A percentile compares a stretch with the other conserved stretches of the same genome.
These are phyloP conservation scores for Maudiozyma barnettii DNA, from an alignment of 805 yeast species.

Conservation along the genomic window DNA sequence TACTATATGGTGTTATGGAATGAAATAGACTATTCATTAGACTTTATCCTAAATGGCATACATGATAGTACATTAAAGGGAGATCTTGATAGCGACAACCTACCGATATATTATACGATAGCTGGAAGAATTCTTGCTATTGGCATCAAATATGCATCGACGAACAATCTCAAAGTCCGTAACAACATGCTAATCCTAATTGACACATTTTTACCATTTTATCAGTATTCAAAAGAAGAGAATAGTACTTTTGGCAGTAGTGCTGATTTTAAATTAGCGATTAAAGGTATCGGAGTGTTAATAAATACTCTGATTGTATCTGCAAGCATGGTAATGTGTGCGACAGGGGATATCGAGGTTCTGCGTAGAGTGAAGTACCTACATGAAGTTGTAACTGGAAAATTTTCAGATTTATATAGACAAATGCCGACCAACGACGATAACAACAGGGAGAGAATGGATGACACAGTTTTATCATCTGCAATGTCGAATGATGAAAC, in stretches of 20 bases:
- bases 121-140: conserved; percentile 71
- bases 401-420: conserved; percentile 21
- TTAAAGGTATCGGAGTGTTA: conserved; percentile 41
- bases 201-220: conserved; percentile 26
- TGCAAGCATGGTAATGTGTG: conserved; percentile 71
- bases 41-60: conserved; percentile 16
- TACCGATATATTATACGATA: conserved; percentile 53
- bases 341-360: conserved; percentile 77
- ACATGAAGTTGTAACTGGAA: conserved; percentile 45
- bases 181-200: conserved; percentile 30
- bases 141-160: conserved; percentile 70
- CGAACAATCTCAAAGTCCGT: conserved; percentile 45
- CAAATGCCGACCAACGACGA: not conserved
- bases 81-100: conserved; percentile 46
- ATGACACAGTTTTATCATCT: not conserved
- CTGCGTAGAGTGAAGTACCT: conserved; percentile 63
- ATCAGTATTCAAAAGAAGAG: conserved; percentile 30
- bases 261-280: conserved; percentile 51
- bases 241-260: not conserved
- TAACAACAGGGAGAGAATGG: not conserved
- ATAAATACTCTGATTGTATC: conserved; percentile 56
- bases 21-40: conserved; percentile 36
- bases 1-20: conserved; percentile 67
- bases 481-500: not conserved
- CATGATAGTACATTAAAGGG: conserved; percentile 3